A percentile compares a stretch with the other conserved stretches of the same genome.
Conservation (phyloP, 202 grass and related monocot species). For the Schoenoplectus triqueter region DNA sequence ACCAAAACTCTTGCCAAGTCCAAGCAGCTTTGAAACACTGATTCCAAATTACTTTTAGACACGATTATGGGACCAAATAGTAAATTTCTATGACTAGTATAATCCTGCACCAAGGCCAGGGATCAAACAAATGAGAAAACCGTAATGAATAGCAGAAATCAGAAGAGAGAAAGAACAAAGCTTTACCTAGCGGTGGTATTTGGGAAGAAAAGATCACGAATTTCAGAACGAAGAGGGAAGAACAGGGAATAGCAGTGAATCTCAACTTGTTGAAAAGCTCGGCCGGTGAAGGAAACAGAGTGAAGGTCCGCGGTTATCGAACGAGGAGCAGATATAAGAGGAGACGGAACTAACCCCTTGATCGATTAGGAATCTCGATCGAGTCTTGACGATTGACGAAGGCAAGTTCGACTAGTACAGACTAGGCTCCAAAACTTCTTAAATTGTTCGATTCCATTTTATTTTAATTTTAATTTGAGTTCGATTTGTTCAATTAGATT, state of each 20-base stretch:
- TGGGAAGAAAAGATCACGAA: conserved; percentile 3
- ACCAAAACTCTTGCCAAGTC: background rate
- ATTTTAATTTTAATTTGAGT: no score
- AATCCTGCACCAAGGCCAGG: background rate
- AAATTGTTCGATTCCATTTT: no score
- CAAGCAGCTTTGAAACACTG: no score
- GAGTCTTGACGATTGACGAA: background rate
- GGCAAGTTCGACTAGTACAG: no score
- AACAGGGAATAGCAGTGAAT: background rate
- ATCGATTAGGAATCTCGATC: background rate
- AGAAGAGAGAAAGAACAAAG: background rate
- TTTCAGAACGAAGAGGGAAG: background rate
- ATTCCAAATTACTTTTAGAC: no score
- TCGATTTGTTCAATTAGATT: no score
- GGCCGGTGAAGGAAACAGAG: background rate
- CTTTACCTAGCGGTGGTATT: background rate
- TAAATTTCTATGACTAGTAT: no score
- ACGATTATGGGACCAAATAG: no score
- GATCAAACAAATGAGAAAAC: no score
- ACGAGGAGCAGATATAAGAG: background rate
- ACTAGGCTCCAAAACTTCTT: no score
- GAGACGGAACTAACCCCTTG: background rate
- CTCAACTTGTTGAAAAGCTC: background rate
- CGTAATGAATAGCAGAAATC: background rate
- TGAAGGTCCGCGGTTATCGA: background rate